Percentiles rank a stretch among this genome's conserved stretches.
Conservation (phyloP, 371 early-diverging fungal genomes). For the Mortierella sp. region DNA sequence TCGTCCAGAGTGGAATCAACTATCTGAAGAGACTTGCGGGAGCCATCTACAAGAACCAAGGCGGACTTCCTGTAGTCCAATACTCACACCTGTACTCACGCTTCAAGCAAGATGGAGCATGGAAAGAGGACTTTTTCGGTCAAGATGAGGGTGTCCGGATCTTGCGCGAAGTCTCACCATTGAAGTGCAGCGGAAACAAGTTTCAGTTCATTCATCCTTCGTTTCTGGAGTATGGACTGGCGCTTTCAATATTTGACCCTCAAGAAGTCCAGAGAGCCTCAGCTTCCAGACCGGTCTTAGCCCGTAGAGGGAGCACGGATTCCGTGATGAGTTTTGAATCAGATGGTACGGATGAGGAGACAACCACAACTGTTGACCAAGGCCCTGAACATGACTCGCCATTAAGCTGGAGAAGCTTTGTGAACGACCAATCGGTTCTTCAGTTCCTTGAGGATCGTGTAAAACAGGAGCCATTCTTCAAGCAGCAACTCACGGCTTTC, state of each 20-base stretch:
- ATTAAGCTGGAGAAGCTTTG: not conserved
- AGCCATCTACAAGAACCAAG: not conserved
- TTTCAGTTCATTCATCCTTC: conserved; percentile 10
- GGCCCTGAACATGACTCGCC: not conserved
- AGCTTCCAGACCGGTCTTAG: not conserved
- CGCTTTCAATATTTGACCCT: conserved; percentile 5
- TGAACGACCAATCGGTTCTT: not conserved
- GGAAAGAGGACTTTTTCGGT: not conserved
- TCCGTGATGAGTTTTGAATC: not conserved
- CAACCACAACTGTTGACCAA: not conserved
- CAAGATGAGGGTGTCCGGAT: not conserved
- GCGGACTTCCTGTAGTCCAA: not conserved
- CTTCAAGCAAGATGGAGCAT: not conserved
- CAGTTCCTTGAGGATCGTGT: not conserved
- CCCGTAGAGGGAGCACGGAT: not conserved
- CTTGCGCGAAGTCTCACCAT: not conserved
- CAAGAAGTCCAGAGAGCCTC: not conserved
- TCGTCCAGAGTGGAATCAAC: not conserved
- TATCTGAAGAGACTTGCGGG: conserved; percentile 2
- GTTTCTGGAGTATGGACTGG: not conserved
- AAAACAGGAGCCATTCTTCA: not conserved
- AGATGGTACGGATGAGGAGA: not conserved
- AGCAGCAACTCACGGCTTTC: not conserved
- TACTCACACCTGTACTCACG: too few relatives aligned
- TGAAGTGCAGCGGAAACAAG: conserved; percentile 1